Percentiles rank a stretch among this genome's conserved stretches.
Evolutionary conservation across 129 eudicot genomes (phyloP).

Genomic region (Arctium lappa): DNA sequence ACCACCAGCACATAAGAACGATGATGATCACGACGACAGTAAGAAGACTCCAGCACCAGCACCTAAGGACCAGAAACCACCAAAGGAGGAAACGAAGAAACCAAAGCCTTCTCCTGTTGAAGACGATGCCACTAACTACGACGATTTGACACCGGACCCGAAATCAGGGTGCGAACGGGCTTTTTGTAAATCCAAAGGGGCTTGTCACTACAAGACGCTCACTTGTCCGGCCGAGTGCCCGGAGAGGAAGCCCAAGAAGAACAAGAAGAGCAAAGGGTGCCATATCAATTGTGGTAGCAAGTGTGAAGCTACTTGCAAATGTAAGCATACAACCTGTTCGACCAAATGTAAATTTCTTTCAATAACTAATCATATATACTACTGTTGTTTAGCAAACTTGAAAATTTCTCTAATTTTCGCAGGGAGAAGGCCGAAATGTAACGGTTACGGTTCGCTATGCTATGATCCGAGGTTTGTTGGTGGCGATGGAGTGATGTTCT

Average conservation of each 20-base stretch:
- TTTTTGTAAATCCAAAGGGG: conserved; percentile 33
- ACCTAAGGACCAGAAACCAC: conserved; percentile 10
- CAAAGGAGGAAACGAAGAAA: background rate
- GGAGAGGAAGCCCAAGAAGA: conserved; percentile 64
- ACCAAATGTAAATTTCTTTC: background rate
- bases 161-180: conserved; percentile 44
- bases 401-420: background rate
- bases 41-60: background rate
- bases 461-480: conserved; percentile 72
- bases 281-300: conserved; percentile 53
- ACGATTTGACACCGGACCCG: conserved; percentile 28
- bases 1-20: background rate
- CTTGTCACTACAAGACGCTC: conserved; percentile 43
- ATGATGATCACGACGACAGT: background rate
- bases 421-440: conserved; percentile 57
- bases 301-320: conserved; percentile 72
- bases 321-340: conserved; percentile 32
- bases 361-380: background rate
- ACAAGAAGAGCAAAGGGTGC: conserved; percentile 63
- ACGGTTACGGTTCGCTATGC: conserved; percentile 51
- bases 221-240: conserved; percentile 63
- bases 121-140: conserved; percentile 36
- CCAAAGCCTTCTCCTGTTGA: conserved; percentile 17
- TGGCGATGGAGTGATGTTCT: conserved; percentile 69
- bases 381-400: background rate